phyloP scores from a whole-genome alignment of 139 green algal species.

The Cymbomonas tetramitiformis region DNA sequence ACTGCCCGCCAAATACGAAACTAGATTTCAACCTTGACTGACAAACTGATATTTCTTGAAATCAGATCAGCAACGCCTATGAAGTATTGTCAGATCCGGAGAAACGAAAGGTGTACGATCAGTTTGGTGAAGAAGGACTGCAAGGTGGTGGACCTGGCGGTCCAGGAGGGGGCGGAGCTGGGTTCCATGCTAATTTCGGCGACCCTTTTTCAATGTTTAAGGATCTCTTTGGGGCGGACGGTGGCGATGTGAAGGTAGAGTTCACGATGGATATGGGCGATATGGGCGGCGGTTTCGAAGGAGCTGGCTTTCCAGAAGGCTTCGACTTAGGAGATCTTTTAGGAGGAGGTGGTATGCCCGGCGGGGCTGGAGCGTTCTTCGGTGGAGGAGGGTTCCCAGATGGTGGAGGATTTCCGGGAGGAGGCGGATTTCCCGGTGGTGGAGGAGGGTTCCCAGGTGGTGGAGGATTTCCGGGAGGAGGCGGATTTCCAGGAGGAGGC shows the following conservation, averaged over 20 bases:
- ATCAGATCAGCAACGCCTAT: conserved; percentile 19
- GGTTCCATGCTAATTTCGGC: neutral
- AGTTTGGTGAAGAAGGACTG: conserved; percentile 12
- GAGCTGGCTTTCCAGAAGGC: conserved; percentile 17
- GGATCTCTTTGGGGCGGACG: neutral
- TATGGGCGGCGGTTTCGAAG: conserved; percentile 13
- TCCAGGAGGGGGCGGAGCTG: neutral
- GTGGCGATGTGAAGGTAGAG: neutral
- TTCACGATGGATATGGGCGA: neutral
- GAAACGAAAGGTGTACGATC: conserved; percentile 22
- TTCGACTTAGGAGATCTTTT: conserved; percentile 29
- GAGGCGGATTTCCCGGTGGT: neutral
- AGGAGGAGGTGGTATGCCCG: conserved; percentile 23
- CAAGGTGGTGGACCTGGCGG: neutral
- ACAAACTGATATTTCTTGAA: no score
- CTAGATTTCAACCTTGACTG: no score
- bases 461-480: neutral
- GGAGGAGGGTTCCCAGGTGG: neutral
- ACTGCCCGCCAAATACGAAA: no score
- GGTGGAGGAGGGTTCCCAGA: conserved; percentile 8
- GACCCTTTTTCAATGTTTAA: no score
- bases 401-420: neutral
- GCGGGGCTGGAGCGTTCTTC: neutral
- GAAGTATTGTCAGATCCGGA: conserved; percentile 19
- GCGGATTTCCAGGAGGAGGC: no score